Evolutionary conservation across 352 stramenopile species (phyloP).

Genomic region (Globisporangium irregulare): DNA sequence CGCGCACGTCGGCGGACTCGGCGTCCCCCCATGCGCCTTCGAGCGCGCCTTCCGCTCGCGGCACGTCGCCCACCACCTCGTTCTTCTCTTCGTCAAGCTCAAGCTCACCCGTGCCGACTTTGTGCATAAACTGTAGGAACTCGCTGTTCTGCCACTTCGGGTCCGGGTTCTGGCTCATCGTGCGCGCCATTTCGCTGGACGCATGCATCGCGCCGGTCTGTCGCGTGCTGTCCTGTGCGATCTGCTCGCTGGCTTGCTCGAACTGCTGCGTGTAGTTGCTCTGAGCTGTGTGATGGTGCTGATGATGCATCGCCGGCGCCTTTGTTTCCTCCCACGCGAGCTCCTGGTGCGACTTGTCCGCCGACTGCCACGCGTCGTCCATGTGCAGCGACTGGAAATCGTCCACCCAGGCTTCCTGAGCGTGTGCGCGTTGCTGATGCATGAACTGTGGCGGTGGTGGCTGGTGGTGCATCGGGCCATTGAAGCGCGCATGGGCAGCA

Average conservation of each 20-base stretch:
- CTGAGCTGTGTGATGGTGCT: conserved; percentile 35
- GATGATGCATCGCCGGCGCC: conserved; percentile 24
- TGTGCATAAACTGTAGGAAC: conserved; percentile 86
- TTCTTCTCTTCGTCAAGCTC: conserved; percentile 82
- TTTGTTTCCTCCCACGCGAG: conserved; percentile 64
- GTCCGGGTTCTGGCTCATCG: conserved; percentile 76
- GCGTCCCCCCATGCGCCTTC: conserved; percentile 64
- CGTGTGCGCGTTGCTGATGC: conserved; percentile 25
- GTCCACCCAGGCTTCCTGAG: conserved; percentile 60
- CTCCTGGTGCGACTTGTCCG: conserved; percentile 58
- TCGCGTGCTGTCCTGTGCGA: conserved; percentile 23
- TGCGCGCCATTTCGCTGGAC: conserved; percentile 67
- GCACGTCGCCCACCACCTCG: conserved; percentile 36
- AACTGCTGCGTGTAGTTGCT: conserved; percentile 27
- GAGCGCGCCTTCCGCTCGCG: conserved; percentile 48
- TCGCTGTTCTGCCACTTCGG: conserved; percentile 85
- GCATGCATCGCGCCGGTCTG: conserved; percentile 46
- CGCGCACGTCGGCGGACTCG: conserved; percentile 30
- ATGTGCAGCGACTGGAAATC: conserved; percentile 61
- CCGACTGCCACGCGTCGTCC: conserved; percentile 60
- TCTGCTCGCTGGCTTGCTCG: conserved; percentile 22
- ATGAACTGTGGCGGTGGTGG: conserved; percentile 28
- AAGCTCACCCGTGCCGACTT: conserved; percentile 67
- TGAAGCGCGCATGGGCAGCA: conserved; percentile 12
- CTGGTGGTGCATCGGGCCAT: conserved; percentile 42